Percentiles rank a stretch among this genome's conserved stretches.
Evolutionary conservation across 2,329 filamentous ascomycete genomes (phyloP).

Genomic region (Dothideomycetes sp.): DNA sequence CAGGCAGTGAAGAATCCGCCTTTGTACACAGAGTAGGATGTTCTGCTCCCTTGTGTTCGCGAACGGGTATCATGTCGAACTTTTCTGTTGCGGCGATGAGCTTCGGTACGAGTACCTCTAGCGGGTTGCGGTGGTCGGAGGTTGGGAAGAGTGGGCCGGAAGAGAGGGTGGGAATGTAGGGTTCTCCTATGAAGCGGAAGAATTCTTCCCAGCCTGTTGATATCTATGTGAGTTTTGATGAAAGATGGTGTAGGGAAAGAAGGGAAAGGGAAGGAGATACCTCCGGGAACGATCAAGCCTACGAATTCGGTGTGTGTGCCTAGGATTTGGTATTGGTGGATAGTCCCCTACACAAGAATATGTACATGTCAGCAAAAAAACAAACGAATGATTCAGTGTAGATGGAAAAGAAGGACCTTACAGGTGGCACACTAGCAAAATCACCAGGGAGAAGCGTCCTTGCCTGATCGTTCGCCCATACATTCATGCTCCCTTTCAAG

Average conservation of each 20-base stretch:
- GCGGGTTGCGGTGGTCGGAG: conserved; percentile 43
- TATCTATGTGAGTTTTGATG: too few species aligned
- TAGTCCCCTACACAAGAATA: conserved; percentile 31
- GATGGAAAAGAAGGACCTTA: conserved; percentile 27
- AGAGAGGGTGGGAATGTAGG: conserved; percentile 33
- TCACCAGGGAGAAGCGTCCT: conserved; percentile 46
- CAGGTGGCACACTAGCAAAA: conserved; percentile 50
- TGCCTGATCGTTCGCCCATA: conserved; percentile 51
- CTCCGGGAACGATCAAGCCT: conserved; percentile 47
- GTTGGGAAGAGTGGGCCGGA: conserved; percentile 39
- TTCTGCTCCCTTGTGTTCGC: conserved; percentile 39
- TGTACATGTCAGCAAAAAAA: neutral
- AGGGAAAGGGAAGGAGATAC: too few species aligned
- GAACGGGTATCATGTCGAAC: conserved; percentile 48
- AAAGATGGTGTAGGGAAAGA: too few species aligned
- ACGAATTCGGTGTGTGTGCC: conserved; percentile 47
- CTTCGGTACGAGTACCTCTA: conserved; percentile 44
- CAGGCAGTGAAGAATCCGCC: conserved; percentile 32
- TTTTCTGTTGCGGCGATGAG: conserved; percentile 47
- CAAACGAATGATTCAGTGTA: too few species aligned
- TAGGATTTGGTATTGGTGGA: conserved; percentile 49
- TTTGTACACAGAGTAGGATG: conserved; percentile 35
- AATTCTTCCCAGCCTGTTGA: conserved; percentile 57
- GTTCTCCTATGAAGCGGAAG: conserved; percentile 49
- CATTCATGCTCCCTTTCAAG: conserved; percentile 46